Evolutionary conservation across 2,329 filamentous ascomycete species (phyloP).

Genomic region (Macrophomina tecta): DNA sequence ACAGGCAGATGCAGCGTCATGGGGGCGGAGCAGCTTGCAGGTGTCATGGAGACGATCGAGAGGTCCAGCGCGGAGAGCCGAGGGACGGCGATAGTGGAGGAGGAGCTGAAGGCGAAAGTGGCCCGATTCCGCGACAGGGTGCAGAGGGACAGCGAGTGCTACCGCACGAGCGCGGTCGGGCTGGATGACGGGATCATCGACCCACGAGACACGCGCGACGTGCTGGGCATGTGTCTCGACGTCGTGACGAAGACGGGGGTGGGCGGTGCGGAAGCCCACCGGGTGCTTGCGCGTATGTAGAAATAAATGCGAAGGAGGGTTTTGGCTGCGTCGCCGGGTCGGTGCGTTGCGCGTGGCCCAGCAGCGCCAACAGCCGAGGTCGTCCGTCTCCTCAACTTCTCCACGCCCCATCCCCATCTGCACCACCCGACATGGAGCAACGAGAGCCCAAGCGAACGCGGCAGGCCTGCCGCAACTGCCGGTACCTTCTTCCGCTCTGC

Average conservation of each 20-base stretch:
- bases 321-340: too few relatives aligned
- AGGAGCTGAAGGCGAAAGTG: conserved; percentile 36
- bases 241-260: conserved; percentile 36
- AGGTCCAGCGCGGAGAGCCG: conserved; percentile 35
- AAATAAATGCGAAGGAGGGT: too few relatives aligned
- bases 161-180: conserved; percentile 41
- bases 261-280: conserved; percentile 37
- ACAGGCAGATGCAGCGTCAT: conserved; percentile 50
- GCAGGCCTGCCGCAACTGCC: conserved; percentile 30
- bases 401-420: too few relatives aligned
- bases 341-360: too few relatives aligned
- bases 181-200: conserved; percentile 49
- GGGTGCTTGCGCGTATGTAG: conserved; percentile 36
- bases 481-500: background rate
- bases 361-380: too few relatives aligned
- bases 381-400: too few relatives aligned
- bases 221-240: conserved; percentile 47
- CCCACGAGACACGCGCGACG: conserved; percentile 46
- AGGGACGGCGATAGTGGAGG: conserved; percentile 31
- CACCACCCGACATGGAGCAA: conserved; percentile 3
- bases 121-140: conserved; percentile 38
- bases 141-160: conserved; percentile 42
- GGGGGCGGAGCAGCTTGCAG: conserved; percentile 49
- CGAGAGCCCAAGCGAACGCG: conserved; percentile 29
- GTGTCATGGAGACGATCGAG: conserved; percentile 48